Percentiles rank a stretch among this genome's conserved stretches.
phyloP scores from a whole-genome alignment of 345 rosid genomes.

The Pistacia atlantica region DNA sequence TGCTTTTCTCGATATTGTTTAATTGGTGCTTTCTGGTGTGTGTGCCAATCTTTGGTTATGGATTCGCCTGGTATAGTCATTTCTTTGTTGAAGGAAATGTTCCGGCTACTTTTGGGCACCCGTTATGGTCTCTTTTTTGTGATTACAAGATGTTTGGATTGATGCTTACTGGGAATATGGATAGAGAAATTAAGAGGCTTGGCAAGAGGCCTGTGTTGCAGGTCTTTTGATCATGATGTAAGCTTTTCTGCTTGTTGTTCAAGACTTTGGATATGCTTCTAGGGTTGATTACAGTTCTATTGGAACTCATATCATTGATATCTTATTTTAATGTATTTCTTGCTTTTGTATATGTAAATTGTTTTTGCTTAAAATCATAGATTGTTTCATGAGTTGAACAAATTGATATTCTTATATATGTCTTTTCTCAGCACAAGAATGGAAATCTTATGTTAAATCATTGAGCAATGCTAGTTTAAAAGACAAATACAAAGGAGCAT shows the following conservation, averaged over 20 bases:
- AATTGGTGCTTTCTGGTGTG: conserved; percentile 58
- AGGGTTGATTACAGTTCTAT: conserved; percentile 5
- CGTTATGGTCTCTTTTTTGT: conserved; percentile 83
- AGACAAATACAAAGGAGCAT: too few relatives aligned
- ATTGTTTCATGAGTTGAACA: conserved; percentile 1
- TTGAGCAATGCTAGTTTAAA: too few relatives aligned
- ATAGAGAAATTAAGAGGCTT: conserved; percentile 90
- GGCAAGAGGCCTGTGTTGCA: conserved; percentile 88
- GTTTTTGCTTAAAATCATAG: conserved; percentile 1
- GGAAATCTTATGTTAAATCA: neutral
- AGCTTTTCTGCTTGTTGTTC: conserved; percentile 16
- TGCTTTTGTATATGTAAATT: neutral
- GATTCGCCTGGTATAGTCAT: conserved; percentile 93
- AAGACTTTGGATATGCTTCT: conserved; percentile 3
- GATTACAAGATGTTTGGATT: conserved; percentile 91
- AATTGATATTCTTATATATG: neutral
- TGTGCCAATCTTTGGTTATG: conserved; percentile 80
- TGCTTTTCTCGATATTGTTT: conserved; percentile 57
- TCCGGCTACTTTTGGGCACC: conserved; percentile 85
- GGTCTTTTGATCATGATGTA: conserved; percentile 39
- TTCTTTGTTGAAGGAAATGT: conserved; percentile 90
- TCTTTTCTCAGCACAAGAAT: neutral
- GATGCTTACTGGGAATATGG: conserved; percentile 94
- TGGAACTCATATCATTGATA: neutral
- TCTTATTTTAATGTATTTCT: conserved; percentile 1